A percentile compares a stretch with the other conserved stretches of the same genome.
phyloP scores from a whole-genome alignment of 2,329 filamentous ascomycete species.

The Sporothrix brunneoviolacea region DNA sequence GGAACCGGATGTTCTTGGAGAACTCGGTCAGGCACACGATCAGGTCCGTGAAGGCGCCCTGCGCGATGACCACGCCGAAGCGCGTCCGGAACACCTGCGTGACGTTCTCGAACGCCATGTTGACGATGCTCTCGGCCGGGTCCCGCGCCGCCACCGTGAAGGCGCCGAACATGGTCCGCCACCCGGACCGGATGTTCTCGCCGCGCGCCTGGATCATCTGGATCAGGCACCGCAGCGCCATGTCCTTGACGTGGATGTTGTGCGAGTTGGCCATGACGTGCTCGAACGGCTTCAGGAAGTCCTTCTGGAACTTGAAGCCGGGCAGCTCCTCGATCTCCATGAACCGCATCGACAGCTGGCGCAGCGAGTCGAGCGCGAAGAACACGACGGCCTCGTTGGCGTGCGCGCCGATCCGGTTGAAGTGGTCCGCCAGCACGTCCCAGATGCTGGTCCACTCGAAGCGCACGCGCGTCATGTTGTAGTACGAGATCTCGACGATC shows the following conservation, averaged over 20 bases:
- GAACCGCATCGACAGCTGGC: constrained; percentile 96
- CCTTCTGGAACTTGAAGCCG: constrained; percentile 99
- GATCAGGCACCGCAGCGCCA: constrained; percentile 90
- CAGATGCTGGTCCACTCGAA: constrained; percentile 99
- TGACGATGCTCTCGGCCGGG: constrained; percentile 91
- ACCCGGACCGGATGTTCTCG: constrained; percentile 94
- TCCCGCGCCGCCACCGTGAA: constrained; percentile 94
- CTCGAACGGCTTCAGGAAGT: constrained; percentile 97
- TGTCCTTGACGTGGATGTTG: constrained; percentile 90
- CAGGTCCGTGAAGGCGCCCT: constrained; percentile 93
- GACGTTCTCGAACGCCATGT: constrained; percentile 93
- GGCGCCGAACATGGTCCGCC: constrained; percentile 99
- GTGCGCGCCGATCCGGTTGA: constrained; percentile 95
- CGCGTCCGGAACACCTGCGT: constrained; percentile 91
- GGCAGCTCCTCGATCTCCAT: constrained; percentile 97
- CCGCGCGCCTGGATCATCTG: constrained; percentile 98
- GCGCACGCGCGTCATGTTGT: constrained; percentile 97
- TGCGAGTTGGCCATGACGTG: constrained; percentile 92
- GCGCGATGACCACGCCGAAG: constrained; percentile 91
- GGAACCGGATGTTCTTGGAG: constrained; percentile 96
- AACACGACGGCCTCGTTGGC: constrained; percentile 95
- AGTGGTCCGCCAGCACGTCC: constrained; percentile 95
- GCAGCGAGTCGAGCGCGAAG: constrained; percentile 90
- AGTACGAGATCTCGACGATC: constrained; percentile 96
- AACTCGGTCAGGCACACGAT: constrained; percentile 97